Evolutionary conservation across 1,284 basidiomycete genomes (phyloP), one percentile per base, ranked within the genome.

Genomic region (Trametes hirsuta): DNA sequence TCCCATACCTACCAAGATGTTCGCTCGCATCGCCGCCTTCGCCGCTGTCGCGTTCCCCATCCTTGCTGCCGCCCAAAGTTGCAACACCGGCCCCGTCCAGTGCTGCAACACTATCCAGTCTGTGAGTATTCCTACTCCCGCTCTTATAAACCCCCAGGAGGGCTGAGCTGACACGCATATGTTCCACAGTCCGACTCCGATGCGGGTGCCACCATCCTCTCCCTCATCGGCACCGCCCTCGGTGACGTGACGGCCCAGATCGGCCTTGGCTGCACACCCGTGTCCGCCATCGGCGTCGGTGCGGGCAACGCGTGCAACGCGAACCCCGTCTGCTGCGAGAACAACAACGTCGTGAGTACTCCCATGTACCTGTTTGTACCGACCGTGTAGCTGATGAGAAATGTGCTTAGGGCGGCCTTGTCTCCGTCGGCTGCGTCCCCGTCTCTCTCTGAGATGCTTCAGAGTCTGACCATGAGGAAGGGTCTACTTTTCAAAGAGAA

Each of bases 301-400:
- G 53, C 57, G 37, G 63, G 57, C 44, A 69, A 68, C 46, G 30
- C 62, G 11, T 77, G 77, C 68, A 49, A 64, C 47, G 55, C 69
- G n/a, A 63, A 73, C 40, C 66, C 77, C 21, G 77, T 79, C 18
- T 80, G 78, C 69, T 80, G 78, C 71, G 65, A 75, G 64, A 72
- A 77, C 62, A 62, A 59, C 42, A 59, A n/a, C 53, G 1, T 10
- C 46, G 62, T 64, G 25, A 9, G 62, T 53, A 1, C 34, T 18
- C 18, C 18, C 41, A 14, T n/a, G 2, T 15, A 0, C 10, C 11
- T 2, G 4, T 25, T 37, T 34, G 24, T 18, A 6, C 10, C 18
- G 14, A 14, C 21, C 22, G 18, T 22, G 21, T 24, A 4, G n/a
- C 34, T 42, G 42, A 47, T 11, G 4, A 37, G 14, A 4, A 18